These are phyloP conservation scores for Hypocreales sp. DNA, from an alignment of 2,329 filamentous ascomycete species.

Conservation along the genomic window DNA sequence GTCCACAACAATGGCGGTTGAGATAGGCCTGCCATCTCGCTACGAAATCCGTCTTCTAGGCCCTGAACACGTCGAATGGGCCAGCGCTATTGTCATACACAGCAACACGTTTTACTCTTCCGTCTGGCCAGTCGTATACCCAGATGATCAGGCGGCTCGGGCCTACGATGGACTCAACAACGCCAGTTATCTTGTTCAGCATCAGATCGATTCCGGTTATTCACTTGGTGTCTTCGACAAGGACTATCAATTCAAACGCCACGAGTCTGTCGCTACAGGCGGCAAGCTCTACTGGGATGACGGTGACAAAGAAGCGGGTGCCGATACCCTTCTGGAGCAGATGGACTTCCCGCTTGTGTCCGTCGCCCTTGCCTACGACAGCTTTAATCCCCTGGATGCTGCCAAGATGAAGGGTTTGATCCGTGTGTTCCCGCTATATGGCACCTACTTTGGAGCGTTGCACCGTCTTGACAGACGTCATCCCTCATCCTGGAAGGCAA, in stretches of 20 bases:
- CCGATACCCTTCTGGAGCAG: slow-evolving; percentile 9
- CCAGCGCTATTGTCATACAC: slow-evolving; percentile 9
- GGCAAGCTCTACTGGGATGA: slow-evolving; percentile 14
- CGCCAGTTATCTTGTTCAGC: slow-evolving; percentile 5
- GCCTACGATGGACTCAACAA: slow-evolving; percentile 5
- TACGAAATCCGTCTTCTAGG: slow-evolving; percentile 11
- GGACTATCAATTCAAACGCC: slow-evolving; percentile 8
- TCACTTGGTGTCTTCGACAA: slow-evolving; percentile 11
- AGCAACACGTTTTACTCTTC: slow-evolving; percentile 10
- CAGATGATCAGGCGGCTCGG: slow-evolving; percentile 4
- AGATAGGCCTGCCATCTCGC: background rate
- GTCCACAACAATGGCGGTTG: background rate
- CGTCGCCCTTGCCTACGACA: slow-evolving; percentile 14
- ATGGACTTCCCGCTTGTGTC: slow-evolving; percentile 18
- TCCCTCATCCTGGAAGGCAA: slow-evolving; percentile 9
- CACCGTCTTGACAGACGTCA: slow-evolving; percentile 9
- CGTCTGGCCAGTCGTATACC: slow-evolving; percentile 8
- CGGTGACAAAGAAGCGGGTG: slow-evolving; percentile 1
- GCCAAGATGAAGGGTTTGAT: slow-evolving; percentile 3
- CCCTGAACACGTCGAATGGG: slow-evolving; percentile 10
- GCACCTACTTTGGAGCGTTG: background rate
- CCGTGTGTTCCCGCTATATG: slow-evolving; percentile 1
- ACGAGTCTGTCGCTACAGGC: slow-evolving; percentile 8
- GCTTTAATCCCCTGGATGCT: slow-evolving; percentile 5
- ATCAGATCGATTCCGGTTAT: slow-evolving; percentile 7